A percentile compares a stretch with the other conserved stretches of the same genome.
Evolutionary conservation across 768 basidiomycete genomes (phyloP).

Genomic region (Leccinum olivaceopallidum): DNA sequence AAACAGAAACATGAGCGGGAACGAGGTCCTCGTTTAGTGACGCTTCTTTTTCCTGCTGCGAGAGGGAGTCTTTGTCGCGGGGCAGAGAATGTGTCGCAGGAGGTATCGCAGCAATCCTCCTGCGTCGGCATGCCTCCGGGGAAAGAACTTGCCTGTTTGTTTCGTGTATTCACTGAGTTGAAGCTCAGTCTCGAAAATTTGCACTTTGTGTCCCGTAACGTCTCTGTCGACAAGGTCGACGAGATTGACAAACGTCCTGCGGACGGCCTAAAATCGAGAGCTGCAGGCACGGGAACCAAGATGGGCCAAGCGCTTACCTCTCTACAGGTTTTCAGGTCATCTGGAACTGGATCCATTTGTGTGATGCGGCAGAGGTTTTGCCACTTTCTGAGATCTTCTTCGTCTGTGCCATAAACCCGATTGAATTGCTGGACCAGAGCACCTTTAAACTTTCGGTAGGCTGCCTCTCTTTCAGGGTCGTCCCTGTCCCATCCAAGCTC

Average conservation of each 20-base stretch:
- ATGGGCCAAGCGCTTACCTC: constrained; percentile 8
- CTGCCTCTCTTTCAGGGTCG: background rate
- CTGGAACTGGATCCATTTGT: constrained; percentile 9
- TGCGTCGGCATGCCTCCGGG: constrained; percentile 13
- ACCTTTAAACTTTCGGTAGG: constrained; percentile 9
- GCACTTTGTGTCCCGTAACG: background rate
- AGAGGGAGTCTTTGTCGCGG: background rate
- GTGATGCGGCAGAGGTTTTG: constrained; percentile 11
- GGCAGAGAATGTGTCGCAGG: constrained; percentile 16
- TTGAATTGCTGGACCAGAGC: constrained; percentile 9
- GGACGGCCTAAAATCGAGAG: constrained; percentile 4
- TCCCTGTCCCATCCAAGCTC: constrained; percentile 6
- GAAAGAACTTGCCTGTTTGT: constrained; percentile 11
- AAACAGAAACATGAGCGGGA: background rate
- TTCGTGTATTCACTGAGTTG: constrained; percentile 14
- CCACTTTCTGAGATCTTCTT: constrained; percentile 5
- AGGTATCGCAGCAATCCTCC: constrained; percentile 18
- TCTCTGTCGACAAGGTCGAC: constrained; percentile 22
- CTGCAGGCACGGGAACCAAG: background rate
- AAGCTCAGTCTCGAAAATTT: constrained; percentile 9
- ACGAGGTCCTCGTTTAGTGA: constrained; percentile 15
- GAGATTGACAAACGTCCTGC: constrained; percentile 7
- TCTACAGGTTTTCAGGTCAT: constrained; percentile 5
- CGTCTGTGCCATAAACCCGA: constrained; percentile 13
- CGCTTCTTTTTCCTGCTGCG: constrained; percentile 3